Percentiles rank a stretch among this genome's conserved stretches.
Conservation (phyloP, 2,329 filamentous ascomycete genomes). For the Colletotrichum magnum region DNA sequence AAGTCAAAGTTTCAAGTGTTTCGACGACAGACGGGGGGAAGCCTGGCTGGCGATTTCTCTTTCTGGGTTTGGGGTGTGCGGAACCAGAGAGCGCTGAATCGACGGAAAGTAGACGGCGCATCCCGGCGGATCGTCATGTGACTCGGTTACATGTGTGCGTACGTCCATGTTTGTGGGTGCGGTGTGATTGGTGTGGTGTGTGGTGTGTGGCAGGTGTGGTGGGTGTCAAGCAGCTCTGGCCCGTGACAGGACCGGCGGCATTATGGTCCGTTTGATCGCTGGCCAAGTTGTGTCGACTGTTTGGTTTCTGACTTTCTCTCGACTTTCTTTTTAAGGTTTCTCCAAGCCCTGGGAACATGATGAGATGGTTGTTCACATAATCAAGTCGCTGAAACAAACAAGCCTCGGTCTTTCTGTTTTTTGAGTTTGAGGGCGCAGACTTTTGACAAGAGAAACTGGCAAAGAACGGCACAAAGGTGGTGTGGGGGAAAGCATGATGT, state of each 20-base stretch:
- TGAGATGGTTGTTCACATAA: too few species aligned
- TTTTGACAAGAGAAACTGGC: too few species aligned
- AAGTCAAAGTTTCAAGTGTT: conserved; percentile 26
- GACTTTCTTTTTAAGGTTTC: too few species aligned
- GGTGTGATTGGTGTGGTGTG: too few species aligned
- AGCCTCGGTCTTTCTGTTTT: too few species aligned
- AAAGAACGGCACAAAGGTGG: too few species aligned
- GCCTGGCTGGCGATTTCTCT: background rate
- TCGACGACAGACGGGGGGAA: conserved; percentile 28
- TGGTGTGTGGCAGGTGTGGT: background rate
- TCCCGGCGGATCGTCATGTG: conserved; percentile 10
- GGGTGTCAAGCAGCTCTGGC: background rate
- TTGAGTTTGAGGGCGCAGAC: too few species aligned
- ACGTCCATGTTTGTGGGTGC: too few species aligned
- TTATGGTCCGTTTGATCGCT: conserved; percentile 10
- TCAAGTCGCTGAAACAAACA: too few species aligned
- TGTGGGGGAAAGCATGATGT: too few species aligned
- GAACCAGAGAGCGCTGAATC: background rate
- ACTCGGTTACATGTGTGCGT: background rate
- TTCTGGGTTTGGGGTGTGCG: background rate
- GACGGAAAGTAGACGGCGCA: conserved; percentile 13
- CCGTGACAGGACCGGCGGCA: background rate
- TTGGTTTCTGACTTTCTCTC: background rate
- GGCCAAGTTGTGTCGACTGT: background rate
- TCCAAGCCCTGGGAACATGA: too few species aligned